A percentile compares a stretch with the other conserved stretches of the same genome.
Evolutionary conservation across 208 protist species (phyloP).

Genomic region (Sergeia podlipaevii): DNA sequence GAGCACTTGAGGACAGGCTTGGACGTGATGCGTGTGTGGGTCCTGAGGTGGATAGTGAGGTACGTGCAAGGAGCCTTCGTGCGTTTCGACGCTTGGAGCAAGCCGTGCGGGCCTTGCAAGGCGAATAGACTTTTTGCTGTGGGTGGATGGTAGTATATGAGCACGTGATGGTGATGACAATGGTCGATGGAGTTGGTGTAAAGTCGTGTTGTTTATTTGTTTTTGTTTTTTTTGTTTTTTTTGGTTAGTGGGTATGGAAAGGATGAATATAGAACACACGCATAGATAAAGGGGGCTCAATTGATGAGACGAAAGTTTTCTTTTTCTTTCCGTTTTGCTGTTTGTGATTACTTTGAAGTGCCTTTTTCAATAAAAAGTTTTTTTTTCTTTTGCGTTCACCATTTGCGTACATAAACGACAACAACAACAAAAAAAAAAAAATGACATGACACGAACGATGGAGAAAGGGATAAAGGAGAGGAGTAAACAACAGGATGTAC

Average conservation of each 20-base stretch:
- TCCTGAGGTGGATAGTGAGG: constrained; percentile 2
- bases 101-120: constrained; percentile 11
- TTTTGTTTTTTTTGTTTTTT: constrained; percentile 1
- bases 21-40: not conserved
- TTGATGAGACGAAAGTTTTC: no score
- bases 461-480: no score
- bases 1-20: constrained; percentile 20
- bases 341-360: not conserved
- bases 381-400: no score
- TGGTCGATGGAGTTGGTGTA: not conserved
- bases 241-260: not conserved
- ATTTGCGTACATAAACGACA: no score
- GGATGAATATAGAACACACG: no score
- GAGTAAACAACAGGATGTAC: no score
- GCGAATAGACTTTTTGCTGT: not conserved
- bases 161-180: not conserved
- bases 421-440: no score
- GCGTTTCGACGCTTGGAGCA: constrained; percentile 25
- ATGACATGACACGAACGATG: no score
- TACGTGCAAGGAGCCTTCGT: constrained; percentile 11
- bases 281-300: no score
- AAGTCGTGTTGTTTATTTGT: not conserved
- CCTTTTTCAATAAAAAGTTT: no score
- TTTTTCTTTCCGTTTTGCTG: constrained; percentile 6
- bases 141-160: not conserved